phyloP scores from a whole-genome alignment of 768 basidiomycete species.

The Cyclocybe aegerita region DNA sequence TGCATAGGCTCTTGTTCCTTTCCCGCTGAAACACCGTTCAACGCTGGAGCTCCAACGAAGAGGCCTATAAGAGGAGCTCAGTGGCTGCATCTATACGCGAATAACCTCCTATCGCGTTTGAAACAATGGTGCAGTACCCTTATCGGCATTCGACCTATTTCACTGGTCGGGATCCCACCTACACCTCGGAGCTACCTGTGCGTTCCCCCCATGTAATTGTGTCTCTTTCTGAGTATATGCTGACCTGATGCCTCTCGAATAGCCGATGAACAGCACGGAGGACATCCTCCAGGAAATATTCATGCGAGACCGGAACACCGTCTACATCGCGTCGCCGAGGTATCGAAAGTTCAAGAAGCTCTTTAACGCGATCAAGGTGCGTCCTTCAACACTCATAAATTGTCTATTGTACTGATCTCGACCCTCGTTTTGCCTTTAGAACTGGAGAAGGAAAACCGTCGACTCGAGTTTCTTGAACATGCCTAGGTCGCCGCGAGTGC shows the following conservation, averaged over 20 bases:
- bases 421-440: background rate
- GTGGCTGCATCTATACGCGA: no score
- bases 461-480: conserved; percentile 1
- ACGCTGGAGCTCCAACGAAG: no score
- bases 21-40: no score
- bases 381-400: background rate
- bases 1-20: no score
- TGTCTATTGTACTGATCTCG: background rate
- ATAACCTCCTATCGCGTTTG: no score
- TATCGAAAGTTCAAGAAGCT: conserved; percentile 11
- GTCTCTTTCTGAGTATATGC: background rate
- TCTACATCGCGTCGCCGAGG: conserved; percentile 9
- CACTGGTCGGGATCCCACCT: conserved; percentile 22
- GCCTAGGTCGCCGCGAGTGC: no score
- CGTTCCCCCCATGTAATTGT: background rate
- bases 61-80: no score
- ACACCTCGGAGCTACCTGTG: conserved; percentile 29
- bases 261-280: conserved; percentile 34
- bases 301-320: conserved; percentile 23
- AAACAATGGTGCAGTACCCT: conserved; percentile 21
- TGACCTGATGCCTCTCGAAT: background rate
- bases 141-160: conserved; percentile 31
- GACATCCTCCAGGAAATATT: conserved; percentile 31
- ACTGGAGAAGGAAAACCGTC: conserved; percentile 2
- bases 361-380: conserved; percentile 11